Conservation (phyloP, 1,139 yeast genomes). For the Pneumocystis wakefieldiae region DNA sequence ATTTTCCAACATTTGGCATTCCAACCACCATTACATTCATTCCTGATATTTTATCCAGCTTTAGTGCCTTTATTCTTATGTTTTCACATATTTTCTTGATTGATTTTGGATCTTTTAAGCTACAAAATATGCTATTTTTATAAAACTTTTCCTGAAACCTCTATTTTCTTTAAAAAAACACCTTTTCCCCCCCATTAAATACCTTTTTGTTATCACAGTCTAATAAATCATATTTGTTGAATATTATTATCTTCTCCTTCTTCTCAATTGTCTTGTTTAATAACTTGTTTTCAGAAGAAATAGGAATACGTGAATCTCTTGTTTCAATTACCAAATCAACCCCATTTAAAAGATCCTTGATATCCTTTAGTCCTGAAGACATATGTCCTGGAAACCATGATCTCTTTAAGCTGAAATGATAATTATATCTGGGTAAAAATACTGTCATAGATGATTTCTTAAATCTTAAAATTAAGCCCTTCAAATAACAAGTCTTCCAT, state of each 20-base stretch:
- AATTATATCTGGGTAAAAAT: neutral
- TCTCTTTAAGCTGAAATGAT: neutral
- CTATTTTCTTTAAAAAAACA: neutral
- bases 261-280: conserved; percentile 51
- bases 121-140: neutral
- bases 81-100: neutral
- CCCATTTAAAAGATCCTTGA: conserved; percentile 61
- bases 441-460: neutral
- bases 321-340: conserved; percentile 70
- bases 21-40: conserved; percentile 66
- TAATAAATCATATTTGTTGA: conserved; percentile 47
- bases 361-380: conserved; percentile 55
- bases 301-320: conserved; percentile 79
- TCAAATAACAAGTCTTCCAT: neutral
- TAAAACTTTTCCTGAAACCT: conserved; percentile 16
- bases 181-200: conserved; percentile 22
- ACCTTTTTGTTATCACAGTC: neutral
- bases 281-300: conserved; percentile 68
- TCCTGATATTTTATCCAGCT: conserved; percentile 38
- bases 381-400: conserved; percentile 91
- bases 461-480: neutral
- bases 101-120: neutral
- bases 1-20: conserved; percentile 97
- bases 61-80: conserved; percentile 22
- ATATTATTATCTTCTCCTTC: conserved; percentile 46